Evolutionary conservation across 1,284 basidiomycete genomes (phyloP), one percentile per base, ranked within the genome.

Genomic region (Malassezia furfur): DNA sequence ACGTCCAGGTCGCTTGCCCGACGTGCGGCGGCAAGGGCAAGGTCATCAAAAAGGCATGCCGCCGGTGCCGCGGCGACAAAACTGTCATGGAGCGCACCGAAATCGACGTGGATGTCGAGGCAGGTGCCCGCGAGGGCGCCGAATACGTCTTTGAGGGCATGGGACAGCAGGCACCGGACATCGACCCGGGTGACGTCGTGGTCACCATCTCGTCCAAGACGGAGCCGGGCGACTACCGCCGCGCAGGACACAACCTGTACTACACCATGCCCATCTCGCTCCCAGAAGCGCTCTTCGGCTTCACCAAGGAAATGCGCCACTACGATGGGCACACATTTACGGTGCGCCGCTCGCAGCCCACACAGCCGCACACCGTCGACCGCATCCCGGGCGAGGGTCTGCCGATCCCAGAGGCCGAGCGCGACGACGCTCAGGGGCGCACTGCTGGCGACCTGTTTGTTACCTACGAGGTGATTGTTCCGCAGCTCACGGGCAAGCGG

Each of bases 101-200:
- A 45, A 46, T 74, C 35, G 66, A 72, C 5, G 66, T 74, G 3
- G 69, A 73, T 25, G 43, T 74, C 14, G 64, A 66, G 41, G 52
- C 65, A 8, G 72, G 72, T 3, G 62, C 67, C 10, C 51, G 58
- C 14, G 68, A 74, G 21, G 71, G 69, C 6, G 61, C 61, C 15
- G 63, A 70, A 45, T 59, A 69, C 22, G 52, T 65, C 25, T 64
- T 68, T 22, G 68, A 72, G 51, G 68, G 67, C 7, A 65, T 70
- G 43, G 60, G 63, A 19, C 70, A 74, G 38, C 71, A 73, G 44
- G 60, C 58, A 25, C 69, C 69, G 8, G 72, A 73, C 40, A 60
- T 60, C 25, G 68, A 67, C 36, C 54, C 72, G 0, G 72, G 72
- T n/a, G 72, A 74, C 43, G 63, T 74, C 31, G 54, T 70, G 17